phyloP scores from a whole-genome alignment of 768 basidiomycete genomes.

The Cystofilobasidium capitatum region DNA sequence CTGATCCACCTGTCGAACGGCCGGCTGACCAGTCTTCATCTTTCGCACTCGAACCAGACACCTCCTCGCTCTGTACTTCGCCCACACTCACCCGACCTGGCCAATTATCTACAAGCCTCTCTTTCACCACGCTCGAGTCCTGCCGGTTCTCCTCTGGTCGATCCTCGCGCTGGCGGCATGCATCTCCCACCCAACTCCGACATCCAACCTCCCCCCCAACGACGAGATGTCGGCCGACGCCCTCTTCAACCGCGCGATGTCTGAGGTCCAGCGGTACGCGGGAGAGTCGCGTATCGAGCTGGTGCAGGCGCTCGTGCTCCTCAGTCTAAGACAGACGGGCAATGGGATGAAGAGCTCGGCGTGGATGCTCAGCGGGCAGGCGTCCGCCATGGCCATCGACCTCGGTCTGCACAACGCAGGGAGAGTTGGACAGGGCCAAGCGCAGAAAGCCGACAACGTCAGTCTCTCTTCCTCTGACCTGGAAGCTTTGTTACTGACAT shows the following conservation, averaged over 20 bases:
- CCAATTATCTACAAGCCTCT: conserved; percentile 34
- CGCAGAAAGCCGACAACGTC: not conserved
- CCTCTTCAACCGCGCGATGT: conserved; percentile 29
- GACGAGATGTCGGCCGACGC: conserved; percentile 23
- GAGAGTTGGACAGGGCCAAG: not conserved
- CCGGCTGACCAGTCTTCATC: not conserved
- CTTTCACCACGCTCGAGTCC: conserved; percentile 31
- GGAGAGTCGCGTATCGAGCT: conserved; percentile 28
- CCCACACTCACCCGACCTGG: conserved; percentile 27
- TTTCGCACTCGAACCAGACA: not conserved
- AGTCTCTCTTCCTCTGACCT: no score
- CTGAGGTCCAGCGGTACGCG: conserved; percentile 18
- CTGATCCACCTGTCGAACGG: no score
- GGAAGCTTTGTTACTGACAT: not conserved
- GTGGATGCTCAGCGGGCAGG: conserved; percentile 30
- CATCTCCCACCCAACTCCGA: conserved; percentile 18
- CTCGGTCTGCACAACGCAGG: conserved; percentile 32
- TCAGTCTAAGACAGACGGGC: conserved; percentile 34
- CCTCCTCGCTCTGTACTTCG: conserved; percentile 1
- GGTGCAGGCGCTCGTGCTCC: conserved; percentile 31
- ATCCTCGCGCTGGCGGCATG: conserved; percentile 33
- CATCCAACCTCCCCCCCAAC: conserved; percentile 13
- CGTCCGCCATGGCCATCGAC: conserved; percentile 31
- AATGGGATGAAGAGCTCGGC: conserved; percentile 33
- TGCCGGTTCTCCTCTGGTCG: conserved; percentile 29